These are phyloP conservation scores for Triangularia setosa DNA, from an alignment of 2,329 filamentous ascomycete genomes.

Conservation along the genomic window DNA sequence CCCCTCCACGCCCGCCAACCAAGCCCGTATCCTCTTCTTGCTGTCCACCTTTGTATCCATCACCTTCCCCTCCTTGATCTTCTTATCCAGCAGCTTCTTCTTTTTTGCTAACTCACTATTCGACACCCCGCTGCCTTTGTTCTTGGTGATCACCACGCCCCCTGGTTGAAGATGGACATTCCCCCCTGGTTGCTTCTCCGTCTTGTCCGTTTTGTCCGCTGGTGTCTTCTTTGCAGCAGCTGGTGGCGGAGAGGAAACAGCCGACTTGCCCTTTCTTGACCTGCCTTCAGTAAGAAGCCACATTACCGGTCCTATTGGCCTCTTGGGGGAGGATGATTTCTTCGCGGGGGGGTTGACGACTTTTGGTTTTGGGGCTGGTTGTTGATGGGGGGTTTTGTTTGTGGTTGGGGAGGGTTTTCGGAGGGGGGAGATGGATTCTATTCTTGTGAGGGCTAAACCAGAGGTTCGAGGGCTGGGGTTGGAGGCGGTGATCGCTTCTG, in stretches of 20 bases:
- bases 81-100: conserved; percentile 22
- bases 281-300: not conserved
- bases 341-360: not conserved
- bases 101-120: conserved; percentile 3
- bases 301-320: not conserved
- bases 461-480: conserved; percentile 12
- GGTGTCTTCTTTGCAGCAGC: too few species aligned
- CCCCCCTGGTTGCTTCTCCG: not conserved
- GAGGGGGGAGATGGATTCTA: not conserved
- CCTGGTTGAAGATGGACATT: not conserved
- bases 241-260: not conserved
- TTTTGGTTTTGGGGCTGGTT: not conserved
- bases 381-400: not conserved
- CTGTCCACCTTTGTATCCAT: conserved; percentile 11
- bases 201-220: not conserved
- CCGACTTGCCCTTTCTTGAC: not conserved
- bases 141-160: not conserved
- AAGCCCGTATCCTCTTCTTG: conserved; percentile 19
- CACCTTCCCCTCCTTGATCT: conserved; percentile 10
- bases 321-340: not conserved
- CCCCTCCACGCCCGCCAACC: conserved; percentile 20
- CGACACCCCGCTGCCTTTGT: not conserved
- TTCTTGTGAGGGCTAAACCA: not conserved
- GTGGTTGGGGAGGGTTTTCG: not conserved
- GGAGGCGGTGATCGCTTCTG: conserved; percentile 10